Conservation (phyloP, 192 early-diverging fungal species). For the Allomyces macrogynus region DNA sequence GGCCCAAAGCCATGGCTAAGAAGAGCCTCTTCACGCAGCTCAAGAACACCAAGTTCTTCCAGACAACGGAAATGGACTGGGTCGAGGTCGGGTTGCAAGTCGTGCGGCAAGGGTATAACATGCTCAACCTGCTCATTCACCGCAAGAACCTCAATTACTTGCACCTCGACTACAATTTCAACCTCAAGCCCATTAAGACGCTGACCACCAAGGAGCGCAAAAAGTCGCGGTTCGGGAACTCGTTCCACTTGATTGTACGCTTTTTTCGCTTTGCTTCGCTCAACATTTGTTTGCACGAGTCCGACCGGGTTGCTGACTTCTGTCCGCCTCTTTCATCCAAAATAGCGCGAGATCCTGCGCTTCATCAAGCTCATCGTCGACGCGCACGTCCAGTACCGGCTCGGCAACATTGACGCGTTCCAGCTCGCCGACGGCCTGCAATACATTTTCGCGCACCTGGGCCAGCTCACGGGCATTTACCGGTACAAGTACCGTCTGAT, state of each 20-base stretch:
- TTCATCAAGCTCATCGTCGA: slow-evolving; percentile 94
- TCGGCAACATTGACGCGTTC: slow-evolving; percentile 97
- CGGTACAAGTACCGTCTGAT: slow-evolving; percentile 96
- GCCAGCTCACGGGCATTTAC: slow-evolving; percentile 98
- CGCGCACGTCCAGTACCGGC: slow-evolving; percentile 90
- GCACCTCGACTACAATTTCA: slow-evolving; percentile 98
- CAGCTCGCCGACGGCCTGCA: slow-evolving; percentile 97
- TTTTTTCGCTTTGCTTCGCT: not conserved
- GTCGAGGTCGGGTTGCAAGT: slow-evolving; percentile 98
- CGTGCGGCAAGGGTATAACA: slow-evolving; percentile 95
- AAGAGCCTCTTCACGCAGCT: slow-evolving; percentile 91
- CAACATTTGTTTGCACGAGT: too few relatives aligned
- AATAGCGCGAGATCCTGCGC: slow-evolving; percentile 71
- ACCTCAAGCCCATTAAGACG: slow-evolving; percentile 95
- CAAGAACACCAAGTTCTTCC: slow-evolving; percentile 95
- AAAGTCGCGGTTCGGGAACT: slow-evolving; percentile 95
- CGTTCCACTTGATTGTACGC: slow-evolving; percentile 56
- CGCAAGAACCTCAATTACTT: slow-evolving; percentile 95
- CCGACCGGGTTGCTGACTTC: too few relatives aligned
- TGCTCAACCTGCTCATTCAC: slow-evolving; percentile 96
- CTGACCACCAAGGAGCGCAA: slow-evolving; percentile 98
- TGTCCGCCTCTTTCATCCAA: too few relatives aligned
- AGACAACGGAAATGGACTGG: slow-evolving; percentile 95
- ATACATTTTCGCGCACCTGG: slow-evolving; percentile 96
- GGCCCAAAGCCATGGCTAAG: slow-evolving; percentile 74